Percentiles rank a stretch among this genome's conserved stretches.
These are phyloP conservation scores for Wickerhamiella vanderwaltii DNA, from an alignment of 805 yeast genomes.

Conservation along the genomic window DNA sequence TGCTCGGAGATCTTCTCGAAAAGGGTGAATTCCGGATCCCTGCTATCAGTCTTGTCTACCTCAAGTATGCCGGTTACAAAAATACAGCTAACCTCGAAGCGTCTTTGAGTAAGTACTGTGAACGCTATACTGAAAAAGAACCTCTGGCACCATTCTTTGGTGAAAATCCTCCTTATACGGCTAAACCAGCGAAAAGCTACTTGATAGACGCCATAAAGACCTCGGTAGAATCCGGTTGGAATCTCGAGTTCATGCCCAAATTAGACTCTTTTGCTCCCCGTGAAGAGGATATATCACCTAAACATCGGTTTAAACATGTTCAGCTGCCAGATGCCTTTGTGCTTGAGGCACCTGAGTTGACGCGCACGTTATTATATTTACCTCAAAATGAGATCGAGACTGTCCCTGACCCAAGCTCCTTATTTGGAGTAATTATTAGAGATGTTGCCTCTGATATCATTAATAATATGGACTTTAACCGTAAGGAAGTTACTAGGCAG, in stretches of 20 bases:
- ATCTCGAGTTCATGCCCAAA: slow-evolving; percentile 18
- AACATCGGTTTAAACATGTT: slow-evolving; percentile 27
- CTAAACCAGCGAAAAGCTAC: slow-evolving; percentile 26
- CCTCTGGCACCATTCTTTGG: slow-evolving; percentile 15
- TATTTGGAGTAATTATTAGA: slow-evolving; percentile 50
- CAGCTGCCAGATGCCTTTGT: slow-evolving; percentile 22
- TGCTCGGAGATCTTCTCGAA: slow-evolving; percentile 43
- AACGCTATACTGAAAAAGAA: not conserved
- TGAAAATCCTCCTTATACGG: slow-evolving; percentile 21
- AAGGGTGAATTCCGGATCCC: slow-evolving; percentile 32
- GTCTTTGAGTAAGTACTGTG: not conserved
- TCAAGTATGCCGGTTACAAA: not conserved
- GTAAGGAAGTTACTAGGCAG: slow-evolving; percentile 76
- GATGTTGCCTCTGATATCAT: slow-evolving; percentile 68
- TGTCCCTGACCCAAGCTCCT: slow-evolving; percentile 41
- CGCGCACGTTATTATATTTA: slow-evolving; percentile 14
- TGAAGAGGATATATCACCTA: not conserved
- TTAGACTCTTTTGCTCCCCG: not conserved
- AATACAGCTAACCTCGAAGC: not conserved
- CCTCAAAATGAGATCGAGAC: slow-evolving; percentile 42
- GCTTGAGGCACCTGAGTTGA: not conserved
- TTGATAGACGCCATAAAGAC: slow-evolving; percentile 18
- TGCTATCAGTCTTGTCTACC: slow-evolving; percentile 17
- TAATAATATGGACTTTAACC: slow-evolving; percentile 74
- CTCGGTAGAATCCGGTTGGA: slow-evolving; percentile 20